Evolutionary conservation across 2,329 filamentous ascomycete genomes (phyloP), one percentile per base, ranked within the genome.

Genomic region (Dactylonectria estremocensis): DNA sequence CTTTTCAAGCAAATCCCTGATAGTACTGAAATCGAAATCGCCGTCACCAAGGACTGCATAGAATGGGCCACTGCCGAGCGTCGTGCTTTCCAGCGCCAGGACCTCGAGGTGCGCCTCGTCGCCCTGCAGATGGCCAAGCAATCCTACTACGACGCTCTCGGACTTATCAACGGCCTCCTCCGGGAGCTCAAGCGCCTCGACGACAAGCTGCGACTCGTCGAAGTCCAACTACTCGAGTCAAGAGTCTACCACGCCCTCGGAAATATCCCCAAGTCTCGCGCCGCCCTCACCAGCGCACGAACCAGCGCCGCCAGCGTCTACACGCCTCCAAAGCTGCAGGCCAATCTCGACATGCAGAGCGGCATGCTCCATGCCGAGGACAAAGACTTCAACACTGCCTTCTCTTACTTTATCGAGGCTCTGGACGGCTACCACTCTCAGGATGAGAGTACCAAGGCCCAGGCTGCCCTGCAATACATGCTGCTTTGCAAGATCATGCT

Each of bases 401-500:
- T 93, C 83, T 98, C 95, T 56, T 99, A 99, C 88, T 99, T 99
- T 83, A 98, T 99, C 82, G 96, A 99, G 85, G 96, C 97, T 2
- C 90, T 99, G 71, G 96, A 99, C 80, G 96, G 96, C 68, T 99
- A 98, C 83, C 94, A 96, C 83, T 92, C 92, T 53, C 95, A 97
- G 81, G 96, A 99, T 74, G 95, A 97, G 80, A 86, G 91, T 45
- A 85, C 88, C 71, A 95, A 95, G 83, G 96, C 97, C n/a, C 97
- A 95, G n/a, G 94, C 95, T 13, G 95, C 96, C 11, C 87, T 99
- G 72, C 96, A 99, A 86, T 99, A 99, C 87, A 99, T 99, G 96
- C 90, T 99, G 61, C 91, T 99, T 40, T 98, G 96, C 91, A 99
- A 99, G 87, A 96, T 99, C 82, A 99, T 99, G 97, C 89, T 99